Conservation (phyloP, 257 asterid species). For the Solanum commersonii region DNA sequence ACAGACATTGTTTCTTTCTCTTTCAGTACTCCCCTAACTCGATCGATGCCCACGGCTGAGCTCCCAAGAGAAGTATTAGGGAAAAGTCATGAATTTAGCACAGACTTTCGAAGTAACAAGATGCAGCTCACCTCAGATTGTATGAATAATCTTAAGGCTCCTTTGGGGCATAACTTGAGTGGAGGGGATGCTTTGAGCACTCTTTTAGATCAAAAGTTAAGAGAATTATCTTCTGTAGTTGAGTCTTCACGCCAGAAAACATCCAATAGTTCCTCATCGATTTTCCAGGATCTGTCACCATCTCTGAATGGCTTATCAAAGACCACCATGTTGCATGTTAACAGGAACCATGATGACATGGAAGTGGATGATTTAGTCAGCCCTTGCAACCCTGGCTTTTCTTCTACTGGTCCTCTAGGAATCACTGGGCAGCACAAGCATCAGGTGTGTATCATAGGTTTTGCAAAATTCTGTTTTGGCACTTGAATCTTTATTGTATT, state of each 20-base stretch:
- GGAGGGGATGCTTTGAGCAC: slow-evolving; percentile 62
- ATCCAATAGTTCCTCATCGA: slow-evolving; percentile 5
- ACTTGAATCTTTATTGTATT: neutral
- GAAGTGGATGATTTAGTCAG: slow-evolving; percentile 24
- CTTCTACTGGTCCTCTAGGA: slow-evolving; percentile 18
- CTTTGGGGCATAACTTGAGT: slow-evolving; percentile 23
- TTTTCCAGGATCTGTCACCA: slow-evolving; percentile 16
- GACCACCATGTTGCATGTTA: slow-evolving; percentile 21
- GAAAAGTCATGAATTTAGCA: slow-evolving; percentile 17
- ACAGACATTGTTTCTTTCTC: slow-evolving; percentile 79
- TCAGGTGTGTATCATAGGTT: slow-evolving; percentile 27
- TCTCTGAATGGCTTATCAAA: slow-evolving; percentile 10
- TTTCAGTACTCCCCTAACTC: slow-evolving; percentile 69
- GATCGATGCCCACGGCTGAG: slow-evolving; percentile 25
- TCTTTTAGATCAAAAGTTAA: slow-evolving; percentile 74
- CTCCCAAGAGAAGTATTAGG: slow-evolving; percentile 25
- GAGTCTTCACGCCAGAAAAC: slow-evolving; percentile 40
- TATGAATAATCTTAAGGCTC: slow-evolving; percentile 16
- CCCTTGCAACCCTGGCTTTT: slow-evolving; percentile 11
- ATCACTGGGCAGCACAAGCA: slow-evolving; percentile 14
- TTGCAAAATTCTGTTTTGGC: neutral
- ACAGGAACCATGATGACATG: slow-evolving; percentile 15
- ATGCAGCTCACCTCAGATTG: slow-evolving; percentile 24
- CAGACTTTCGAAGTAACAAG: slow-evolving; percentile 34
- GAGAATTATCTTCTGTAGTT: slow-evolving; percentile 49